Evolutionary conservation across 805 yeast genomes (phyloP).

Genomic region (Candida namnaoensis): DNA sequence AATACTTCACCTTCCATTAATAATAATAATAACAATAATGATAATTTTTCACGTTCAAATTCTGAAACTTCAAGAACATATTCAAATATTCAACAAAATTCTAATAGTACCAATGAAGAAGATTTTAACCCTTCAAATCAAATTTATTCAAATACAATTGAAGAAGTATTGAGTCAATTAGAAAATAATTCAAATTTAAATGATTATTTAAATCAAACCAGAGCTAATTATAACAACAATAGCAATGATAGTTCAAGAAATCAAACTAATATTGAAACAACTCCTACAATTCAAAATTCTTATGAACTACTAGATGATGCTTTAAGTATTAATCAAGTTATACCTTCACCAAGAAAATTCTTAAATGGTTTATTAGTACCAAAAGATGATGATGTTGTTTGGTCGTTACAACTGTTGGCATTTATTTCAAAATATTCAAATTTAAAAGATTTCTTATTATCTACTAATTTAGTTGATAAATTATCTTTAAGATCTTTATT

Average conservation of each 20-base stretch:
- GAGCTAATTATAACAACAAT: neutral
- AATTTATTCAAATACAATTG: neutral
- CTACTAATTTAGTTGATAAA: conserved; percentile 65
- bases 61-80: no score
- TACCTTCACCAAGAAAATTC: conserved; percentile 43
- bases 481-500: conserved; percentile 42
- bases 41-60: no score
- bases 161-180: neutral
- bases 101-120: no score
- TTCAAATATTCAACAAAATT: no score
- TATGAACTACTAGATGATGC: neutral
- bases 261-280: neutral
- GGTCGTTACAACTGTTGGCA: conserved; percentile 89
- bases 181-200: conserved; percentile 7
- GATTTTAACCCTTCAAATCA: no score
- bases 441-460: conserved; percentile 65
- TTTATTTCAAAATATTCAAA: conserved; percentile 87
- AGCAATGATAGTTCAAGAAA: neutral
- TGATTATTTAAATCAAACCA: conserved; percentile 1
- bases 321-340: conserved; percentile 11
- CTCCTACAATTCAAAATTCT: neutral
- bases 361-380: conserved; percentile 75
- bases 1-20: no score
- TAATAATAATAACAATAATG: no score
- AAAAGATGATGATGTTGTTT: conserved; percentile 84